A percentile compares a stretch with the other conserved stretches of the same genome.
These are phyloP conservation scores for Leccinum insolens DNA, from an alignment of 1,284 basidiomycete species.

Conservation along the genomic window DNA sequence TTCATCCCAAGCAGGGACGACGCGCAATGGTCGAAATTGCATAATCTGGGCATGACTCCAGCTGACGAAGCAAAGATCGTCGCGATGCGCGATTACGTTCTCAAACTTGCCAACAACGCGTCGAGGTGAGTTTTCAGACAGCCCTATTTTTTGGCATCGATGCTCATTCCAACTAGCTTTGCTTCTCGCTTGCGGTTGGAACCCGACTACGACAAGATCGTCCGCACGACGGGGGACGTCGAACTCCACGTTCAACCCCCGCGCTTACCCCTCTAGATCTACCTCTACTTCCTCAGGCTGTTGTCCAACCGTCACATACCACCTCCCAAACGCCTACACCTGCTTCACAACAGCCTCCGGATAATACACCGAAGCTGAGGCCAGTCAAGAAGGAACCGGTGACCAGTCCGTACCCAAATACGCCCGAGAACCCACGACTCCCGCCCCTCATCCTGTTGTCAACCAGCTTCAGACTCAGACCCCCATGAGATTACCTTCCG, in stretches of 20 bases:
- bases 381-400: conserved; percentile 34
- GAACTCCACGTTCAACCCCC: conserved; percentile 59
- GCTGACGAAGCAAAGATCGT: conserved; percentile 82
- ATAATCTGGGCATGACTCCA: conserved; percentile 81
- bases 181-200: conserved; percentile 63
- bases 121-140: conserved; percentile 47
- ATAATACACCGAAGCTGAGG: conserved; percentile 27
- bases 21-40: conserved; percentile 67
- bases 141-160: background rate
- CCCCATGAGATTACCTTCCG: too few species aligned
- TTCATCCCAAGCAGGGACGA: conserved; percentile 62
- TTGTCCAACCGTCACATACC: conserved; percentile 20
- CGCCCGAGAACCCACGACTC: conserved; percentile 30
- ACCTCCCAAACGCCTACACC: conserved; percentile 21
- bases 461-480: conserved; percentile 12
- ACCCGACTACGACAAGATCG: conserved; percentile 61
- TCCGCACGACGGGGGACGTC: conserved; percentile 68
- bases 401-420: conserved; percentile 29
- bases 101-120: conserved; percentile 76
- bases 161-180: conserved; percentile 48
- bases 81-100: conserved; percentile 86
- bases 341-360: conserved; percentile 21
- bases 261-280: conserved; percentile 17
- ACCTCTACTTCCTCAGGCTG: conserved; percentile 16
- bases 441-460: conserved; percentile 8